These are phyloP conservation scores for Brassica incana DNA, from an alignment of 345 rosid genomes.

Conservation along the genomic window DNA sequence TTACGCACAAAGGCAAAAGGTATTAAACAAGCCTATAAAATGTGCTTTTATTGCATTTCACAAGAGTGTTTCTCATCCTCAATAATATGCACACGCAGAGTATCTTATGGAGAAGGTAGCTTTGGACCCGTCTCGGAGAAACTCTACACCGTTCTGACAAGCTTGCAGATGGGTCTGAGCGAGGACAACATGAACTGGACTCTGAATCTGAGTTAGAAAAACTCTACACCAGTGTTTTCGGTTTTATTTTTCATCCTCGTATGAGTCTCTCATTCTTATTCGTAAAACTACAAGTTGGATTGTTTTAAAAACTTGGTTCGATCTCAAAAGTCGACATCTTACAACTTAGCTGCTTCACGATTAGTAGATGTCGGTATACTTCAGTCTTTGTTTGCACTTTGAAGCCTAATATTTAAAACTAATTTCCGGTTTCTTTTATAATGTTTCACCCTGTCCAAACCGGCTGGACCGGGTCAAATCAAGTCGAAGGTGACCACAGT, in stretches of 20 bases:
- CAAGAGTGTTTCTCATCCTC: not conserved
- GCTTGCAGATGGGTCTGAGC: conserved; percentile 84
- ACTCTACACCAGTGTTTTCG: not conserved
- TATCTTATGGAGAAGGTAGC: conserved; percentile 60
- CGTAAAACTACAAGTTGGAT: conserved; percentile 5
- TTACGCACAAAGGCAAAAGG: conserved; percentile 78
- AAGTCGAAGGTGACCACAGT: not conserved
- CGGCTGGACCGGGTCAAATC: not conserved
- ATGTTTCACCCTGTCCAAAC: not conserved
- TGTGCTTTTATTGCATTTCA: not conserved
- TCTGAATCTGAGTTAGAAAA: conserved; percentile 47
- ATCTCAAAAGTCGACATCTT: conserved; percentile 5
- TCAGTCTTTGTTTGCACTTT: not conserved
- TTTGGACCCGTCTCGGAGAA: conserved; percentile 66
- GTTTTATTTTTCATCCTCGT: not conserved
- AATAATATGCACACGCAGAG: conserved; percentile 45
- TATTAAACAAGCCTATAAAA: conserved; percentile 24
- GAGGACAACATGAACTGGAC: conserved; percentile 94
- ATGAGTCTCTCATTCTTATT: not conserved
- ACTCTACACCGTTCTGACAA: conserved; percentile 69
- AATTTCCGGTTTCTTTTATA: not conserved
- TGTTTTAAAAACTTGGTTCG: conserved; percentile 9
- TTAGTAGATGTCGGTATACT: conserved; percentile 21
- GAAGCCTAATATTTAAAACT: not conserved
- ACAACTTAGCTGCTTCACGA: conserved; percentile 6